Percentiles rank a stretch among this genome's conserved stretches.
Conservation (phyloP, 352 stramenopile genomes). For the Pythium utonaiense region DNA sequence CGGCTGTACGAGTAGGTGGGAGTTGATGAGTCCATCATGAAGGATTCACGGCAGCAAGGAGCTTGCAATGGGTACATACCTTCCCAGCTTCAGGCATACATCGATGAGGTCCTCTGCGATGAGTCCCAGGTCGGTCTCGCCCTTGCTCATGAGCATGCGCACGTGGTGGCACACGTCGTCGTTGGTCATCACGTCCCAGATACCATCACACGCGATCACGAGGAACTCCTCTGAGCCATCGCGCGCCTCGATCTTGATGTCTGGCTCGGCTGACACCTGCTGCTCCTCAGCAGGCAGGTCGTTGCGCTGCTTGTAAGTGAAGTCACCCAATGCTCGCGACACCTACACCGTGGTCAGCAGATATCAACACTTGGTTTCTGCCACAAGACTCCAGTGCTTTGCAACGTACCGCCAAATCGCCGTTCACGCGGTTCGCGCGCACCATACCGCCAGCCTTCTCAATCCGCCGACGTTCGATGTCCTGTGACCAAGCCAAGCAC, state of each 20-base stretch:
- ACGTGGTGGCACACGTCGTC: slow-evolving; percentile 87
- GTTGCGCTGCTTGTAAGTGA: slow-evolving; percentile 70
- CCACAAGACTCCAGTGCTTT: too few species aligned
- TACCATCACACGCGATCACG: slow-evolving; percentile 90
- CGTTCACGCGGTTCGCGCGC: slow-evolving; percentile 77
- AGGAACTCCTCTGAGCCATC: slow-evolving; percentile 89
- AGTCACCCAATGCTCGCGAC: slow-evolving; percentile 76
- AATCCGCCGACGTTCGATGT: slow-evolving; percentile 63
- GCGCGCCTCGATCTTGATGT: slow-evolving; percentile 79
- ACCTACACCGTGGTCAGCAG: too few species aligned
- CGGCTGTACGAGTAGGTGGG: slow-evolving; percentile 27
- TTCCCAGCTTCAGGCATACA: slow-evolving; percentile 65
- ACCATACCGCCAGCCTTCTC: slow-evolving; percentile 68
- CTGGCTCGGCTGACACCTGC: slow-evolving; percentile 84
- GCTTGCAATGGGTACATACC: slow-evolving; percentile 25
- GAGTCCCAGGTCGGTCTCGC: slow-evolving; percentile 62
- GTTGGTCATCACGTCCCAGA: slow-evolving; percentile 93
- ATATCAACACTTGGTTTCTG: too few species aligned
- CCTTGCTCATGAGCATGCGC: slow-evolving; percentile 63
- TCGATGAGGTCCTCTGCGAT: slow-evolving; percentile 82
- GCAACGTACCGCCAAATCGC: slow-evolving; percentile 64
- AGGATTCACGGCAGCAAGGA: too few species aligned
- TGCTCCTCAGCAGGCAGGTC: slow-evolving; percentile 64
- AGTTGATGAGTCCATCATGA: background rate
- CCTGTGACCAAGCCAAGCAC: slow-evolving; percentile 24